Percentiles rank a stretch among this genome's conserved stretches.
Conservation (phyloP, 257 asterid genomes). For the Solanum clarkiae region DNA sequence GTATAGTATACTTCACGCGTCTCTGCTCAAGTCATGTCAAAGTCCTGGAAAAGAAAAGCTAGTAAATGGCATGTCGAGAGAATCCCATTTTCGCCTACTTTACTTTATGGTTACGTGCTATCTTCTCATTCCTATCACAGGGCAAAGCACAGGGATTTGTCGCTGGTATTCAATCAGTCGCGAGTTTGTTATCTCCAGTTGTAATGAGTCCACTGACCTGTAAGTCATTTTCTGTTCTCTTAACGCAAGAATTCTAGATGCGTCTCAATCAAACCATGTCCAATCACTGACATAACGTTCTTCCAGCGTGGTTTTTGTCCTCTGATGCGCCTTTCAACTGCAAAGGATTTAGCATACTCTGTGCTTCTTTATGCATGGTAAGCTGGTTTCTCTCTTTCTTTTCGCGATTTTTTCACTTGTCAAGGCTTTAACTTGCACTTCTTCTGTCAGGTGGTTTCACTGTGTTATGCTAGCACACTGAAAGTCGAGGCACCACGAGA, state of each 20-base stretch:
- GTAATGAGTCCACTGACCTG: slow-evolving; percentile 82
- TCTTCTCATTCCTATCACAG: slow-evolving; percentile 15
- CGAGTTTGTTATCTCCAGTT: slow-evolving; percentile 76
- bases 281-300: slow-evolving; percentile 1
- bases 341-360: slow-evolving; percentile 82
- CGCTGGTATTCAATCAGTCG: slow-evolving; percentile 68
- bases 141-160: slow-evolving; percentile 92
- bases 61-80: background rate
- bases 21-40: background rate
- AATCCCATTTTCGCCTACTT: background rate
- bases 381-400: background rate
- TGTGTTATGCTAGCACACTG: slow-evolving; percentile 51
- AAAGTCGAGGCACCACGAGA: slow-evolving; percentile 29
- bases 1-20: background rate
- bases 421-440: background rate
- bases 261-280: background rate
- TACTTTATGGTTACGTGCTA: background rate
- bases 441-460: slow-evolving; percentile 37
- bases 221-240: slow-evolving; percentile 17
- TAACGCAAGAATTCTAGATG: background rate
- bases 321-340: slow-evolving; percentile 80
- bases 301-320: slow-evolving; percentile 80
- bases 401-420: background rate
- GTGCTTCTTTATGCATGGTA: slow-evolving; percentile 79
- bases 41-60: background rate